Percentiles rank a stretch among this genome's conserved stretches.
These are phyloP conservation scores for Metschnikowia shivogae DNA, from an alignment of 805 yeast genomes.

Conservation along the genomic window DNA sequence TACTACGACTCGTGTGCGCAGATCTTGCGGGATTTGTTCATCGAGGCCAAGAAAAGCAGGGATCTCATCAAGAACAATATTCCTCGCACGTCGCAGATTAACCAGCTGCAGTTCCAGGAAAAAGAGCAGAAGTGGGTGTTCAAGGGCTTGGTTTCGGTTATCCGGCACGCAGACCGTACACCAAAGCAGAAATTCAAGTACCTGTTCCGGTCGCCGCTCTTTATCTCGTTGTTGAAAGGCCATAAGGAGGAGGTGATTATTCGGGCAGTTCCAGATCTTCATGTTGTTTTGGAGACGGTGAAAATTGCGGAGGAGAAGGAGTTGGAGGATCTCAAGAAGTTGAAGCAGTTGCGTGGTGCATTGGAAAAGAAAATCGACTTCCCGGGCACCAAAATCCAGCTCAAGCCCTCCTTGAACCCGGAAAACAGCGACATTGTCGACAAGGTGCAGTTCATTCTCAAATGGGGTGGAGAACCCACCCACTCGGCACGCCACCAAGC, in stretches of 20 bases:
- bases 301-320: slow-evolving; percentile 72
- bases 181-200: slow-evolving; percentile 97
- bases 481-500: slow-evolving; percentile 96
- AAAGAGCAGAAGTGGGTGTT: slow-evolving; percentile 92
- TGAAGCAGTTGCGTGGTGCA: slow-evolving; percentile 73
- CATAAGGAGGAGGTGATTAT: slow-evolving; percentile 95
- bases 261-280: slow-evolving; percentile 80
- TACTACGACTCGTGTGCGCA: slow-evolving; percentile 83
- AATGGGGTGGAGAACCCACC: slow-evolving; percentile 99
- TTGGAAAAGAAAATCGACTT: slow-evolving; percentile 82
- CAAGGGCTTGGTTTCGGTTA: slow-evolving; percentile 86
- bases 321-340: slow-evolving; percentile 76
- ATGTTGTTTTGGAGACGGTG: slow-evolving; percentile 81
- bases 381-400: slow-evolving; percentile 95
- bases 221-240: slow-evolving; percentile 83
- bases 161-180: slow-evolving; percentile 97
- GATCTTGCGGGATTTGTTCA: slow-evolving; percentile 71
- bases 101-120: slow-evolving; percentile 45
- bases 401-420: slow-evolving; percentile 76
- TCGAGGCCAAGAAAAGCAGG: slow-evolving; percentile 45
- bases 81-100: slow-evolving; percentile 32
- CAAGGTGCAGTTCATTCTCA: slow-evolving; percentile 90
- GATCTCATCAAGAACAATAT: slow-evolving; percentile 37
- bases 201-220: slow-evolving; percentile 83
- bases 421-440: slow-evolving; percentile 69